Evolutionary conservation across 768 basidiomycete genomes (phyloP).

Genomic region (Pilatotrama ljubarskyi): DNA sequence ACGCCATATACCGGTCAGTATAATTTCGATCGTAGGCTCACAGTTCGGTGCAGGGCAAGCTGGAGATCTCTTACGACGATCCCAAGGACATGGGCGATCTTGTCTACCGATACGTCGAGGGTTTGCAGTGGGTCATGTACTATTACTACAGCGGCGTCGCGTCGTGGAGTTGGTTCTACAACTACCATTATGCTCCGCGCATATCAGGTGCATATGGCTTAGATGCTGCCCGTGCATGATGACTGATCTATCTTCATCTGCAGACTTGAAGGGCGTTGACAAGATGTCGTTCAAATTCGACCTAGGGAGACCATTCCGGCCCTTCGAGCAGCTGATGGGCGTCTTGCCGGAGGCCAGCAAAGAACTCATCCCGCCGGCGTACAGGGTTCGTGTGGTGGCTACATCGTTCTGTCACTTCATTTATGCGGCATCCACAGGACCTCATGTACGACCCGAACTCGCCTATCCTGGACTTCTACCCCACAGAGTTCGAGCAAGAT

Average conservation of each 20-base stretch:
- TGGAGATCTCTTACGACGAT: slow-evolving; percentile 76
- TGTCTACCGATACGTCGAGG: slow-evolving; percentile 83
- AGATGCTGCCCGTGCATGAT: slow-evolving; percentile 22
- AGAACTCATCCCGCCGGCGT: slow-evolving; percentile 86
- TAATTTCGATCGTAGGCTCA: neutral
- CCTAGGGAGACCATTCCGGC: slow-evolving; percentile 85
- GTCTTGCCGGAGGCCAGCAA: slow-evolving; percentile 90
- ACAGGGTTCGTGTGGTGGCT: slow-evolving; percentile 55
- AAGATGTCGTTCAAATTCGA: slow-evolving; percentile 85
- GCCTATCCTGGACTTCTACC: slow-evolving; percentile 93
- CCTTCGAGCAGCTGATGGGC: slow-evolving; percentile 97
- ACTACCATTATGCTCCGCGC: slow-evolving; percentile 96
- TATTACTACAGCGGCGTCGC: slow-evolving; percentile 98
- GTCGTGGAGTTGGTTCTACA: slow-evolving; percentile 98
- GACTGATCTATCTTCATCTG: slow-evolving; percentile 20
- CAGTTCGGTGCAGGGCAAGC: slow-evolving; percentile 63
- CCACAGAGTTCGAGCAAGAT: slow-evolving; percentile 86
- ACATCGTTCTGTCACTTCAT: neutral
- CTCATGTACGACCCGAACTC: slow-evolving; percentile 86
- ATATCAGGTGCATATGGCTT: slow-evolving; percentile 71
- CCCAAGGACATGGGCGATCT: slow-evolving; percentile 68
- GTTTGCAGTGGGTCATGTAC: slow-evolving; percentile 98
- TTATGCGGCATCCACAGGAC: slow-evolving; percentile 51
- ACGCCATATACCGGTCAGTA: neutral
- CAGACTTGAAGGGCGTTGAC: slow-evolving; percentile 64